Percentiles rank a stretch among this genome's conserved stretches.
phyloP scores from a whole-genome alignment of 495 filamentous ascomycete genomes.

The Hamigera avellanea region DNA sequence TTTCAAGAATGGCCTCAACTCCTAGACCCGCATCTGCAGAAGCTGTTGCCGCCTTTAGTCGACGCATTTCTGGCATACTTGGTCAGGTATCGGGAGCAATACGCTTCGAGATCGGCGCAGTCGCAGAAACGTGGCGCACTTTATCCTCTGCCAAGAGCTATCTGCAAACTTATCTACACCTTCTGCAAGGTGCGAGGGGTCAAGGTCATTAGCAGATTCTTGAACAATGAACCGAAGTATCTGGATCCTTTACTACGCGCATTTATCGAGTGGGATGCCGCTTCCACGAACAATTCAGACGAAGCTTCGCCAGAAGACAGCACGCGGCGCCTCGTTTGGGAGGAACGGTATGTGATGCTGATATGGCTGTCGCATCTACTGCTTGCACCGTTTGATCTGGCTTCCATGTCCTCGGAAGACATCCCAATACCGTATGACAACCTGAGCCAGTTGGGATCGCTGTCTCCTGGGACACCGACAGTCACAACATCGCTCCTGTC shows the following conservation, averaged over 20 bases:
- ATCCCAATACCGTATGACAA: conserved; percentile 21
- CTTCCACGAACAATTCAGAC: conserved; percentile 4
- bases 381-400: conserved; percentile 85
- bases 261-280: conserved; percentile 41
- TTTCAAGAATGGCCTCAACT: conserved; percentile 96
- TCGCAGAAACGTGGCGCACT: conserved; percentile 20
- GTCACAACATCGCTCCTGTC: conserved; percentile 59
- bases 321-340: conserved; percentile 50
- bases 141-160: conserved; percentile 53
- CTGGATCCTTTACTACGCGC: conserved; percentile 67
- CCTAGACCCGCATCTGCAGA: conserved; percentile 75
- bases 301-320: conserved; percentile 5
- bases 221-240: conserved; percentile 76
- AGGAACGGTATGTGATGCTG: conserved; percentile 78
- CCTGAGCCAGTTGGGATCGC: conserved; percentile 7
- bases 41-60: conserved; percentile 60
- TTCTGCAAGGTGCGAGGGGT: conserved; percentile 91
- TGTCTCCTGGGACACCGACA: conserved; percentile 44
- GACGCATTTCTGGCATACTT: conserved; percentile 64
- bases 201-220: conserved; percentile 81
- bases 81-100: conserved; percentile 24
- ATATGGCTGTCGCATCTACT: conserved; percentile 90
- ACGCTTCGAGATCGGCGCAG: conserved; percentile 18
- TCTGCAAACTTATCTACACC: conserved; percentile 71
- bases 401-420: conserved; percentile 61